Base-by-base conservation (phyloP, 1,284 basidiomycete genomes). In the Gomphus sp. region DNA sequence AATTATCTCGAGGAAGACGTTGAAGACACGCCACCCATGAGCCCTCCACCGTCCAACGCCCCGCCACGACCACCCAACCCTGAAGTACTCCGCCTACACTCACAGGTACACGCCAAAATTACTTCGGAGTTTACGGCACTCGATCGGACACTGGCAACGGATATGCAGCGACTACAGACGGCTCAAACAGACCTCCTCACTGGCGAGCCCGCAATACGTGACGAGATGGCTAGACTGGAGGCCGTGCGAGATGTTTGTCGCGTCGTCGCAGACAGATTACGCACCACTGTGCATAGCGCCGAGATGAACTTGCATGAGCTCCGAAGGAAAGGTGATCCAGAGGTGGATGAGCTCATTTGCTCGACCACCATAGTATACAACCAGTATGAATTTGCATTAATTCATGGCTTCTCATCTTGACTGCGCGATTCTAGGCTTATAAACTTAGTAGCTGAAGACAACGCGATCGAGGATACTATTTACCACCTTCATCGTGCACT, bases 371-470 rank as follows among this genome's bases (percentile, higher is more conserved):
- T 98, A 59, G 93, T 98, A 43, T 87, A 96, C 69, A 95, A 96
- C 72, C 94, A 98, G 95, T 96, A 67, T 71, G 89, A 80, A 33
- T 55, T 52, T 53, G 36, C 49, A 1, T 52, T 36, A 8, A 39
- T 37, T 36, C 34, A 14, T 16, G 22, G 36, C 9, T 52, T 36
- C 53, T 52, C 14, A 22, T 47, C 37, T 18, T 53, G n/a, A 53
- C 36, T 31, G 5, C 16, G 41, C 22, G 33, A 50, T 25, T 50
- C 18, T 68, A 98, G 95, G 72, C 76, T 99, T 28, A 84, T 98
- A 64, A 92, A 97, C 69, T 79, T 99, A 25, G 87, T 98, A 7
- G 94, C 97, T n/a, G 97, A 99, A 71, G 97, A 99, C 71, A 94
- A 95, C 66, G 94, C 96, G 0, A 93, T 99, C 66, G 94, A 98